A percentile compares a stretch with the other conserved stretches of the same genome.
phyloP scores from a whole-genome alignment of 352 stramenopile species.

The Thraustotheca clavata region DNA sequence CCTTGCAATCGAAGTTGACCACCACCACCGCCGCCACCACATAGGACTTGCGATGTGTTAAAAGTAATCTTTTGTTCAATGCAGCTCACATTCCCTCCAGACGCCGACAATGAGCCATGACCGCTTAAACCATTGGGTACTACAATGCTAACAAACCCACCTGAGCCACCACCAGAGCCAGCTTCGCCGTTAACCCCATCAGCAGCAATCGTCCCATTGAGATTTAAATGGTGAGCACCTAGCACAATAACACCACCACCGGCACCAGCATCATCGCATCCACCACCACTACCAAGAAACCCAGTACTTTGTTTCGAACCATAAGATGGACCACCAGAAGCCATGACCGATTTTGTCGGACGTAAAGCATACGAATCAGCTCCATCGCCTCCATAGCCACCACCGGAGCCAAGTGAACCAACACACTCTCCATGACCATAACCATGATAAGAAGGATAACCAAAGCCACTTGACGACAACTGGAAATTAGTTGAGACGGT shows the following conservation, averaged over 20 bases:
- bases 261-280: constrained; percentile 52
- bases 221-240: constrained; percentile 41
- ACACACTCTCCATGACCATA: constrained; percentile 47
- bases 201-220: constrained; percentile 63
- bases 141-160: constrained; percentile 56
- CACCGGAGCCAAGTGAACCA: constrained; percentile 49
- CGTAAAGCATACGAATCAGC: constrained; percentile 52
- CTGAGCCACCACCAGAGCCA: constrained; percentile 57
- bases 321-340: constrained; percentile 49
- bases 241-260: constrained; percentile 63
- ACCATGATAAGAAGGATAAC: constrained; percentile 54
- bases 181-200: constrained; percentile 50
- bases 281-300: constrained; percentile 61
- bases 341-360: constrained; percentile 47
- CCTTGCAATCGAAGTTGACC: constrained; percentile 61
- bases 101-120: constrained; percentile 53
- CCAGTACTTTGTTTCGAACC: constrained; percentile 52
- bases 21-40: constrained; percentile 60
- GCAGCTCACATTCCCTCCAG: constrained; percentile 57
- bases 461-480: constrained; percentile 50
- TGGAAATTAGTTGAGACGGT: constrained; percentile 33
- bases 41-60: constrained; percentile 28
- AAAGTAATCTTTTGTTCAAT: constrained; percentile 21
- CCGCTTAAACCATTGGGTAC: constrained; percentile 50
- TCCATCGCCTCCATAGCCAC: constrained; percentile 56